Evolutionary conservation across 208 protist genomes (phyloP), one percentile per base, ranked within the genome.

Genomic region (Acanthamoeba sp.): DNA sequence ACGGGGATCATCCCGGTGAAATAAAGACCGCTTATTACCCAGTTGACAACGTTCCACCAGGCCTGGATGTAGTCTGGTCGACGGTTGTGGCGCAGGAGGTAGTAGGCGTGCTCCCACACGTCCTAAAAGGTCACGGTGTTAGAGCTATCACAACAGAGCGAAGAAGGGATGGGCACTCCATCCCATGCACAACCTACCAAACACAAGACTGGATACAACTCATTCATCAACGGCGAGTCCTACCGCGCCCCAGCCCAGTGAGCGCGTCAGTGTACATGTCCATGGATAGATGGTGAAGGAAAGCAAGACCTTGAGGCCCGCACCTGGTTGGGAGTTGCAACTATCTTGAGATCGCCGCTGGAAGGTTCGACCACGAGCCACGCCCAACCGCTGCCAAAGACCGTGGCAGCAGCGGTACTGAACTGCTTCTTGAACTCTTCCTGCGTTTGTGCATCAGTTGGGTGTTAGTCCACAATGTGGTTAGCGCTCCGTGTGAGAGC

Each of bases 91-190:
- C 98, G 98, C 96, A 98, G 98, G 90, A 99, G 97, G 96, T 99
- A 99, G 98, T 99, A 99, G 32, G 98, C 98, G 96, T 99, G 98
- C 96, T 99, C 98, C 98, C 98, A 99, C 91, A 99, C 97, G 96
- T 99, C 98, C 94, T n/a, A n/a, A n/a, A n/a, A n/a, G n/a, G n/a
- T n/a, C n/a, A n/a, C n/a, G n/a, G n/a, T n/a, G n/a, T n/a, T n/a
- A n/a, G n/a, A n/a, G n/a, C n/a, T n/a, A n/a, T n/a, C n/a, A n/a
- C n/a, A n/a, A n/a, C n/a, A n/a, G n/a, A n/a, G n/a, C n/a, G n/a
- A n/a, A n/a, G n/a, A n/a, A n/a, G n/a, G n/a, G n/a, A n/a, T n/a
- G n/a, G n/a, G n/a, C n/a, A n/a, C n/a, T n/a, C n/a, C n/a, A n/a
- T n/a, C n/a, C n/a, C n/a, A n/a, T n/a, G n/a, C n/a, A n/a, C n/a